Evolutionary conservation across 495 filamentous ascomycete genomes (phyloP).

Genomic region (Zalerion maritima): DNA sequence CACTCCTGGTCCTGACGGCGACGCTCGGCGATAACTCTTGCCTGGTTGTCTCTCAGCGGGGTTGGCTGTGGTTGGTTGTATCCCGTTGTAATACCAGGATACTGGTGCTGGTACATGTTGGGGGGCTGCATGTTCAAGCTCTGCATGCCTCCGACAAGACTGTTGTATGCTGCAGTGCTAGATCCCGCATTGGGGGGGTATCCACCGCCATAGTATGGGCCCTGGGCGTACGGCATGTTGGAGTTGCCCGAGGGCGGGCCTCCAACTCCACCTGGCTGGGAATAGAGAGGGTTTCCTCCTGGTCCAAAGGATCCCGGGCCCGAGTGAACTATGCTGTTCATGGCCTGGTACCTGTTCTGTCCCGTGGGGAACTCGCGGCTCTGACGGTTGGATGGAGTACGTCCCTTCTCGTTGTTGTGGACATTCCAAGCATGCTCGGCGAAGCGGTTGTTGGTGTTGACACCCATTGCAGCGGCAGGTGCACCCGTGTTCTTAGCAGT

Average conservation of each 20-base stretch:
- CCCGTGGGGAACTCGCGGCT: slow-evolving; percentile 48
- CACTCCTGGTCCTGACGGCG: slow-evolving; percentile 50
- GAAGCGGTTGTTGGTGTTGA: slow-evolving; percentile 45
- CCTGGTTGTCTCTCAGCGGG: slow-evolving; percentile 46
- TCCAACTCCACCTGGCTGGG: slow-evolving; percentile 57
- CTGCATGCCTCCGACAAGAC: slow-evolving; percentile 45
- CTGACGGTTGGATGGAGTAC: slow-evolving; percentile 55
- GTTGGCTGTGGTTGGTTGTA: slow-evolving; percentile 29
- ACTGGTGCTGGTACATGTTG: slow-evolving; percentile 32
- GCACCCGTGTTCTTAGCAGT: slow-evolving; percentile 48
- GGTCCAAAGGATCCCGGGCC: slow-evolving; percentile 24
- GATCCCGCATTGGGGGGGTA: slow-evolving; percentile 9
- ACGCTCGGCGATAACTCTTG: slow-evolving; percentile 54
- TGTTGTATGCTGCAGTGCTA: slow-evolving; percentile 41
- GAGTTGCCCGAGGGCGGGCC: slow-evolving; percentile 43
- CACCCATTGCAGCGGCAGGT: slow-evolving; percentile 11
- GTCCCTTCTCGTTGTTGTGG: slow-evolving; percentile 67
- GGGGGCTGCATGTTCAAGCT: slow-evolving; percentile 37
- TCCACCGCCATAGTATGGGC: slow-evolving; percentile 26
- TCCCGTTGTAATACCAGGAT: slow-evolving; percentile 30
- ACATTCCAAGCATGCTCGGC: slow-evolving; percentile 70
- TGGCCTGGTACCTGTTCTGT: slow-evolving; percentile 16
- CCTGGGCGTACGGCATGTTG: slow-evolving; percentile 18
- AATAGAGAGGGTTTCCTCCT: slow-evolving; percentile 30
- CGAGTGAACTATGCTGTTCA: too few species aligned